Evolutionary conservation across 2,329 filamentous ascomycete genomes (phyloP), one percentile per base, ranked within the genome.

Genomic region (Aureobasidium sp.): DNA sequence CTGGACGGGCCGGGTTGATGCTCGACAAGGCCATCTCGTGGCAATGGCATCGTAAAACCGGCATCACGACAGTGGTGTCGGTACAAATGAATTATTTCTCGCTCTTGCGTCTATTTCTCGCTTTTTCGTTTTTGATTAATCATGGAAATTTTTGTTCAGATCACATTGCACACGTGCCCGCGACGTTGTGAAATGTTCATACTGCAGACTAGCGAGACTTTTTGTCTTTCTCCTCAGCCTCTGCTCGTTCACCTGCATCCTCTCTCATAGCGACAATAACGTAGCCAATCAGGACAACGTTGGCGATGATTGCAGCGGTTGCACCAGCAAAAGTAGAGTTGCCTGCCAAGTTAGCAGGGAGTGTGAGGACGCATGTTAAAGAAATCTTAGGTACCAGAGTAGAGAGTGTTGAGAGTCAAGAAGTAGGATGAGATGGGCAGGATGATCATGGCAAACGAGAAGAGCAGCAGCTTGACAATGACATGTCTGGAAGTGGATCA

Each of bases 371-470:
- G n/a, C n/a, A n/a, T n/a, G n/a, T n/a, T n/a, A n/a, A n/a, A n/a
- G n/a, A n/a, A n/a, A n/a, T n/a, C n/a, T n/a, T n/a, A n/a, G n/a
- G n/a, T n/a, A 92, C 93, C 92, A 68, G 81, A 79, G 76, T 96
- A 97, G 31, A 97, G 69, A 0, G 80, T 82, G 70, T 92, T 83
- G 31, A 96, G 81, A 0, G 89, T 89, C 49, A 89, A 70, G 74
- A 95, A 99, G 76, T 97, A 99, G 45, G 89, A 91, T 44, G 90
- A 87, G 68, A 99, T 90, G 15, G 94, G 94, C 22, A 89, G 76
- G 17, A 88, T 83, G 64, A 97, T 83, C 93, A 99, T 97, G 72
- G 91, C 92, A 42, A 92, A 79, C 0, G 92, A 96, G 77, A 97
- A 97, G 66, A 84, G 87, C 17, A 97, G 82, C 22, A 99, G 85